Percentiles rank a stretch among this genome's conserved stretches.
phyloP scores from a whole-genome alignment of 164 flowering plant species.

The Sedum album region DNA sequence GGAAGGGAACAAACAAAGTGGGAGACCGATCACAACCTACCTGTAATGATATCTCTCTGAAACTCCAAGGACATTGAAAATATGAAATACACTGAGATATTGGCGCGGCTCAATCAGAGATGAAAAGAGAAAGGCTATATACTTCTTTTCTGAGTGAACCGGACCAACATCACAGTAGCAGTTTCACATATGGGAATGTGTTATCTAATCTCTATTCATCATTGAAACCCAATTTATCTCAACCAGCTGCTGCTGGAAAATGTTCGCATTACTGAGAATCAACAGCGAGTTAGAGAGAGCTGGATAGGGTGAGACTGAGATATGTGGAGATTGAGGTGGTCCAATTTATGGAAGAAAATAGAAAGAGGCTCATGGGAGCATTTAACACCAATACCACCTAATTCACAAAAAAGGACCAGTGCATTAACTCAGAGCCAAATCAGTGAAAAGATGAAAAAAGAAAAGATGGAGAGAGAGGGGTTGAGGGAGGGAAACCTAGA shows the following conservation, averaged over 20 bases:
- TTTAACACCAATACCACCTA: slow-evolving; percentile 5
- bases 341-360: slow-evolving; percentile 3
- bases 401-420: slow-evolving; percentile 7
- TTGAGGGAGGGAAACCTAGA: too few species aligned
- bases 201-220: not conserved
- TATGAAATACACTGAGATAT: slow-evolving; percentile 1
- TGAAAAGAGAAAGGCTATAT: not conserved
- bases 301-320: not conserved
- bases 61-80: not conserved
- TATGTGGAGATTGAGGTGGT: not conserved
- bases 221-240: not conserved
- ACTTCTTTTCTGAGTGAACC: slow-evolving; percentile 1
- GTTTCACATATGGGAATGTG: slow-evolving; percentile 1
- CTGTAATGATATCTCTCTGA: not conserved
- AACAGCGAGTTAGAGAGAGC: not conserved
- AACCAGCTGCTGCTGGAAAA: not conserved
- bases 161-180: slow-evolving; percentile 2
- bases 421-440: not conserved
- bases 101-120: slow-evolving; percentile 10
- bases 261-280: not conserved
- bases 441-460: too few species aligned
- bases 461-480: too few species aligned
- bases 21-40: not conserved
- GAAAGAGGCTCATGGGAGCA: slow-evolving; percentile 1
- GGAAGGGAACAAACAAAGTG: not conserved